phyloP scores from a whole-genome alignment of 345 rosid genomes.

The Salix arbutifolia region DNA sequence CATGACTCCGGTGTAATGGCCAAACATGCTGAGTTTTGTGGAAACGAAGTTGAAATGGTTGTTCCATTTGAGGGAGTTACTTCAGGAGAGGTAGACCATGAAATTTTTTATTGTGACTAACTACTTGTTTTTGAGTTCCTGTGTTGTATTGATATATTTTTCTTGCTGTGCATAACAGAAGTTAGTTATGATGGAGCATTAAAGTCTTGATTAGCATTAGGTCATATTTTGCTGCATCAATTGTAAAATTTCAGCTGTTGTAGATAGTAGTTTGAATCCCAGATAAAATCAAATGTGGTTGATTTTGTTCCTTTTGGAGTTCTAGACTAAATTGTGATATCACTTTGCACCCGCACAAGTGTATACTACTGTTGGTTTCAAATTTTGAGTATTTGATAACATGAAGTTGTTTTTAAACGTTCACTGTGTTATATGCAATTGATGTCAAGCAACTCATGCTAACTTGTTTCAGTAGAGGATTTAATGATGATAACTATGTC shows the following conservation, averaged over 20 bases:
- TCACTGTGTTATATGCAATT: not conserved
- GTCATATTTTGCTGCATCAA: not conserved
- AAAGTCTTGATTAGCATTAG: not conserved
- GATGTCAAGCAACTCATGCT: not conserved
- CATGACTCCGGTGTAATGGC: conserved; percentile 70
- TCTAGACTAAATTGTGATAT: not conserved
- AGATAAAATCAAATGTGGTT: not conserved
- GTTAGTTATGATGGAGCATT: not conserved
- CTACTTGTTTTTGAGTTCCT: not conserved
- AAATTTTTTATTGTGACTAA: not conserved
- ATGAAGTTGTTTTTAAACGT: not conserved
- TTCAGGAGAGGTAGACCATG: conserved; percentile 63
- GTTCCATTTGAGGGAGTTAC: conserved; percentile 85
- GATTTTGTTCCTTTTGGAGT: not conserved
- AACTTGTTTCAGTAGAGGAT: not conserved
- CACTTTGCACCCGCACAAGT: not conserved
- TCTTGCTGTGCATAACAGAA: not conserved
- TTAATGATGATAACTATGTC: not conserved
- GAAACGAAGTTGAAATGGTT: conserved; percentile 77
- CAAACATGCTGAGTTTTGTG: conserved; percentile 66
- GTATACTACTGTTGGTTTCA: conserved; percentile 1
- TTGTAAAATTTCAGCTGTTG: not conserved
- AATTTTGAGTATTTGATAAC: not conserved
- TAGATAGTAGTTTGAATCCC: not conserved
- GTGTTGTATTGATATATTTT: too few species aligned